Conservation (phyloP, 2,329 filamentous ascomycete genomes). For the Decorospora gaudefroyi region DNA sequence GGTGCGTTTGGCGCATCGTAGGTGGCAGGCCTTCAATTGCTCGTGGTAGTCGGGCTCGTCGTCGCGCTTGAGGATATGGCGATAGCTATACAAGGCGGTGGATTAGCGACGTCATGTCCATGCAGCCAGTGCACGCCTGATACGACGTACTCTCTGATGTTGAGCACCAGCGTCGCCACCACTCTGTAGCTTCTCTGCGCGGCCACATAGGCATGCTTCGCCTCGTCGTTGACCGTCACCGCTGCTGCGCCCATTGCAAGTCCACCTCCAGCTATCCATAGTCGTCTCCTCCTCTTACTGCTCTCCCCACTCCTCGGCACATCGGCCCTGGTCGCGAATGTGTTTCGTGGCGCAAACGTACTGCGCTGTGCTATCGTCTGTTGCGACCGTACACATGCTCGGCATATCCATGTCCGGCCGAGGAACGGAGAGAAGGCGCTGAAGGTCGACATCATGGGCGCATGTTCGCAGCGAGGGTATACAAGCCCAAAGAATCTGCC, state of each 20-base stretch:
- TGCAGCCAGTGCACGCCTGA: not conserved
- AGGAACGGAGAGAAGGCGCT: conserved; percentile 33
- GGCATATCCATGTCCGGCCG: conserved; percentile 44
- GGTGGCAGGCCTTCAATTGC: conserved; percentile 82
- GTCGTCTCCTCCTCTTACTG: conserved; percentile 33
- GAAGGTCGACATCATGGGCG: conserved; percentile 39
- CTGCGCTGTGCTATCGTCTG: conserved; percentile 26
- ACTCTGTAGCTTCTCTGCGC: conserved; percentile 80
- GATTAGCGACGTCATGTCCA: conserved; percentile 22
- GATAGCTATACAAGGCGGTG: conserved; percentile 67
- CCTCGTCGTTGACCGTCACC: conserved; percentile 64
- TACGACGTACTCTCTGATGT: conserved; percentile 81
- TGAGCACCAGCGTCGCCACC: conserved; percentile 71
- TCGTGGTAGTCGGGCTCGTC: conserved; percentile 67
- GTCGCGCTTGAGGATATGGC: conserved; percentile 74
- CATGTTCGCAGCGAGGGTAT: too few relatives aligned
- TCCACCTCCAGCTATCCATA: conserved; percentile 36
- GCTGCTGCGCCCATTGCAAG: conserved; percentile 48
- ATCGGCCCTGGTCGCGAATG: conserved; percentile 2
- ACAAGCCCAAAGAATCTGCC: too few relatives aligned
- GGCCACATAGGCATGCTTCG: conserved; percentile 75
- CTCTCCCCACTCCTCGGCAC: conserved; percentile 15
- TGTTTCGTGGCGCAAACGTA: conserved; percentile 6
- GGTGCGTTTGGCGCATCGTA: conserved; percentile 88
- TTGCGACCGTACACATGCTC: conserved; percentile 38